Evolutionary conservation across 2,329 filamentous ascomycete genomes (phyloP).

Genomic region (Microsporum canis): DNA sequence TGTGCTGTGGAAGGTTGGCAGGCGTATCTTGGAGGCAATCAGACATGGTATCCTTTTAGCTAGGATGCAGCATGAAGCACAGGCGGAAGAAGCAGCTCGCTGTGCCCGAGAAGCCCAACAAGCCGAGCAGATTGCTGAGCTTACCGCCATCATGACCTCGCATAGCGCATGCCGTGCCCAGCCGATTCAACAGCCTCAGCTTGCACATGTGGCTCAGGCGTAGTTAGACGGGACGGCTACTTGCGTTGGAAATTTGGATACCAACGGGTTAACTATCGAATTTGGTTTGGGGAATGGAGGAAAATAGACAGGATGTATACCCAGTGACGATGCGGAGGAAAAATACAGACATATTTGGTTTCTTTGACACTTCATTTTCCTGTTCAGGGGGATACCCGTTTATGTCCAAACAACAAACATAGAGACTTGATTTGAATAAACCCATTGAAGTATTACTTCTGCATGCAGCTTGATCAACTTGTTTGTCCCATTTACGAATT

Average conservation of each 20-base stretch:
- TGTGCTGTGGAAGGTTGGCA: constrained; percentile 16
- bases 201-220: background rate
- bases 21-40: constrained; percentile 11
- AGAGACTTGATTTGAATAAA: background rate
- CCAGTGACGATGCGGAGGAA: background rate
- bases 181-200: background rate
- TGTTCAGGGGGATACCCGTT: background rate
- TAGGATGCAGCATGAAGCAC: constrained; percentile 15
- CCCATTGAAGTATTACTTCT: background rate
- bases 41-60: constrained; percentile 6
- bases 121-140: background rate
- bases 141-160: background rate
- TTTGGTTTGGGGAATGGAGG: background rate
- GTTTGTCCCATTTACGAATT: background rate
- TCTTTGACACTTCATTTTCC: background rate
- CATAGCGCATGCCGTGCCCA: background rate
- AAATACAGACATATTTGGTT: background rate
- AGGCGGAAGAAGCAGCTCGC: constrained; percentile 15
- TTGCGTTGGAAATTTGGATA: background rate
- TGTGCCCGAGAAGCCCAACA: background rate
- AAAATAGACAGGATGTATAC: background rate
- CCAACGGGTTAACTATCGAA: background rate
- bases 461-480: background rate
- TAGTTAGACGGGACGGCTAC: background rate
- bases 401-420: constrained; percentile 1